Base-by-base conservation (phyloP, 83 land plant genomes). In the Picea engelmannii region DNA sequence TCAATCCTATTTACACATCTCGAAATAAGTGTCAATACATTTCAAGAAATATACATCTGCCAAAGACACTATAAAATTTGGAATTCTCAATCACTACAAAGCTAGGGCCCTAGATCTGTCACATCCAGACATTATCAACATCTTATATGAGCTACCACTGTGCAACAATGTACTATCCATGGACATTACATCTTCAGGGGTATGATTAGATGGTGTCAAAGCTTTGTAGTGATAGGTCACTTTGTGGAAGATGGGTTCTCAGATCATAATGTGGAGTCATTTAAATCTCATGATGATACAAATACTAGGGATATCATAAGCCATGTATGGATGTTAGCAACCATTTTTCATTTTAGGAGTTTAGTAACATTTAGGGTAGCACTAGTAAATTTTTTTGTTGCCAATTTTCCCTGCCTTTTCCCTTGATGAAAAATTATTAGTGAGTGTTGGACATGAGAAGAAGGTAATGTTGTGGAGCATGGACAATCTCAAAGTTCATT, bases 401-500 rank as follows among this genome's bases (percentile, higher is more conserved):
- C 80, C 96, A 93, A 6, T 1, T 35, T 35, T 35, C 35, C 35
- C 35, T 2, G 35, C 35, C 81, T 96, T 96, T 64, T 96, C 99
- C 38, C 89, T 96, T 16, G 99, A 95, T 92, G 99, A 98, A 44
- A 96, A 93, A 84, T 80, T 96, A 38, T 87, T 96, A 80, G 99
- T 95, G 23, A 95, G 88, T 86, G 98, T 93, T 79, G 99, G 99
- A 31, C 96, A 92, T 78, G 99, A 96, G 76, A 95, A 92, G 80
- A 95, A 92, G 93, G 99, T 93, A 35, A 63, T 35, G 35, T 81
- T 97, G 79, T 97, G 98, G 98, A 86, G 90, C 58, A 90, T 95
- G 64, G 99, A 97, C 73, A 86, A 91, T 18, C 76, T 97, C 65
- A 95, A 95, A 85, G 82, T n/a, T n/a, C n/a, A n/a, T n/a, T n/a